phyloP scores from a whole-genome alignment of 371 early-diverging fungal species.

The Apophysomyces ossiformis region DNA sequence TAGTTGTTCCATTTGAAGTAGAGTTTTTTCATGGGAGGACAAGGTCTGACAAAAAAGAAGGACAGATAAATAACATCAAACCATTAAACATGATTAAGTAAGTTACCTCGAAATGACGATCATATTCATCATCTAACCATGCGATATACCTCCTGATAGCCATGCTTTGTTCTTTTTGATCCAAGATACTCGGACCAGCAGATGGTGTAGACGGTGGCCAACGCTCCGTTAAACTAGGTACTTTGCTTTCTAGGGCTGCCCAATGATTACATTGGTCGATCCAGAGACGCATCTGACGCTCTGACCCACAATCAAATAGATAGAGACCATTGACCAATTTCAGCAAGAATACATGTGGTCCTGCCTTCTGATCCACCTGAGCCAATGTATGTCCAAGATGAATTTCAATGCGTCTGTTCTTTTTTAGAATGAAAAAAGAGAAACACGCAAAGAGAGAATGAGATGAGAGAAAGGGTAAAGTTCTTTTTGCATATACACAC shows the following conservation, averaged over 20 bases:
- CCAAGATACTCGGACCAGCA: slow-evolving; percentile 22
- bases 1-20: not conserved
- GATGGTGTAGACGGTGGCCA: slow-evolving; percentile 19
- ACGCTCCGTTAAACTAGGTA: slow-evolving; percentile 10
- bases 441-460: no score
- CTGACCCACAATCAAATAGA: slow-evolving; percentile 32
- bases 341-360: slow-evolving; percentile 23
- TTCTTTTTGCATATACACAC: no score
- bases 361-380: slow-evolving; percentile 7
- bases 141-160: slow-evolving; percentile 20
- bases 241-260: slow-evolving; percentile 35
- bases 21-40: not conserved
- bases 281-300: slow-evolving; percentile 25
- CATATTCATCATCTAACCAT: slow-evolving; percentile 16
- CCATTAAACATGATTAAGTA: no score
- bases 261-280: slow-evolving; percentile 31
- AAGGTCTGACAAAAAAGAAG: not conserved
- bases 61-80: no score
- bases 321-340: slow-evolving; percentile 24
- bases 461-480: no score
- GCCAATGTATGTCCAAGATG: slow-evolving; percentile 22
- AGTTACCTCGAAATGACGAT: slow-evolving; percentile 14
- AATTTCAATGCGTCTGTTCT: slow-evolving; percentile 8
- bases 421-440: not conserved
- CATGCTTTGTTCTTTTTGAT: slow-evolving; percentile 10